Percentiles rank a stretch among this genome's conserved stretches.
Evolutionary conservation across 768 basidiomycete species (phyloP).

Genomic region (Tylopilus plumbeoviolaceoides): DNA sequence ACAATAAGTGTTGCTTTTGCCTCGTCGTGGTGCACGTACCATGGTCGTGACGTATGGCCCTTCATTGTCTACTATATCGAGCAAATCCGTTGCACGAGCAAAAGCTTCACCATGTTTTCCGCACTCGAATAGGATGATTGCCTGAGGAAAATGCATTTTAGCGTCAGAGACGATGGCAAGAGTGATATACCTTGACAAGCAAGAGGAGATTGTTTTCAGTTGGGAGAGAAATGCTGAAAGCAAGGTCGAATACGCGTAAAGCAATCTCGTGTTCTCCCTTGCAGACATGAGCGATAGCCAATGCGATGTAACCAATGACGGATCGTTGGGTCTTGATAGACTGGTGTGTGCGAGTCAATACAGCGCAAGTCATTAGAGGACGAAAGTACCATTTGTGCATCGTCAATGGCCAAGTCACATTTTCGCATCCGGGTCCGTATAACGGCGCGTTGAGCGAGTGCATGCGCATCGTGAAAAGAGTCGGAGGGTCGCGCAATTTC

Average conservation of each 20-base stretch:
- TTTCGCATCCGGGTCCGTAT: background rate
- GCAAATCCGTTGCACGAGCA: background rate
- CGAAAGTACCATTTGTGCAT: background rate
- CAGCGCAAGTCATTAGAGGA: background rate
- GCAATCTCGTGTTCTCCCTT: background rate
- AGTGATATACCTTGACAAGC: background rate
- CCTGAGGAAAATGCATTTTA: background rate
- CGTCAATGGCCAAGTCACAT: background rate
- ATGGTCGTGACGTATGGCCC: background rate
- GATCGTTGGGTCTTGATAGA: constrained; percentile 10
- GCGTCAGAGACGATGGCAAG: background rate
- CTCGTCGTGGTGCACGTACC: background rate
- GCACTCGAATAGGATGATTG: constrained; percentile 4
- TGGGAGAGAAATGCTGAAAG: background rate
- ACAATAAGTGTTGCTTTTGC: background rate
- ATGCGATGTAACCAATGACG: constrained; percentile 8
- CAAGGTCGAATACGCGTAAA: constrained; percentile 2
- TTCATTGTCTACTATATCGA: background rate
- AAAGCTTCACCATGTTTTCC: constrained; percentile 6
- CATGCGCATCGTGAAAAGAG: background rate
- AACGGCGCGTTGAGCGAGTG: background rate
- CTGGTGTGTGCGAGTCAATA: background rate
- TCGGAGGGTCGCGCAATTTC: background rate
- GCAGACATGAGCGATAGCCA: background rate
- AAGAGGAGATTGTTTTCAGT: constrained; percentile 2